A percentile compares a stretch with the other conserved stretches of the same genome.
Conservation (phyloP, 768 basidiomycete species). For the Tylopilus felleus region DNA sequence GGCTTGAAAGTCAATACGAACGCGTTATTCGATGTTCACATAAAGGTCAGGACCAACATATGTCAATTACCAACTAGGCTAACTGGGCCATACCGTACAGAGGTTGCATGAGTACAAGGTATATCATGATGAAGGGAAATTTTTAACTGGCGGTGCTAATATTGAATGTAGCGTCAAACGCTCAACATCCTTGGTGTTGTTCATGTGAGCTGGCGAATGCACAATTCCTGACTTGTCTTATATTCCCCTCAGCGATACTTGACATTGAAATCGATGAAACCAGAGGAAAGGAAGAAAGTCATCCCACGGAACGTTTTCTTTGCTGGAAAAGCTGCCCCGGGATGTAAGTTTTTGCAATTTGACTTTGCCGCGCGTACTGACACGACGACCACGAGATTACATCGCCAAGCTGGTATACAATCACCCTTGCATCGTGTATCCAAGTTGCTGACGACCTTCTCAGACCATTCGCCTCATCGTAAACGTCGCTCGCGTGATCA, state of each 20-base stretch:
- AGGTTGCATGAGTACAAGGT: constrained; percentile 92
- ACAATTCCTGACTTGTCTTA: not conserved
- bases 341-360: constrained; percentile 49
- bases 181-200: constrained; percentile 91
- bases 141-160: not conserved
- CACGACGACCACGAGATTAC: constrained; percentile 51
- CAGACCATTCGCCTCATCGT: constrained; percentile 92
- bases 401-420: constrained; percentile 78
- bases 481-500: constrained; percentile 71
- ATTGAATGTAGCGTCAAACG: constrained; percentile 68
- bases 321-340: constrained; percentile 96
- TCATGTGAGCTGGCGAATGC: constrained; percentile 49
- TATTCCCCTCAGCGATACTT: constrained; percentile 65
- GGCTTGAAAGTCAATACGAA: constrained; percentile 69
- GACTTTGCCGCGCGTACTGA: constrained; percentile 2
- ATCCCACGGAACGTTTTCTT: constrained; percentile 93
- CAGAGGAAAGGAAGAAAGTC: constrained; percentile 77
- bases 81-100: constrained; percentile 35
- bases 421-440: not conserved
- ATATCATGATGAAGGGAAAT: not conserved
- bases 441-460: not conserved
- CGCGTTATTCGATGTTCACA: constrained; percentile 90
- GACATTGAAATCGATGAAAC: constrained; percentile 70
- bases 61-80: not conserved
- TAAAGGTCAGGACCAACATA: constrained; percentile 49